Base-by-base conservation (phyloP, 495 filamentous ascomycete species). In the Penicillium arizonense region DNA sequence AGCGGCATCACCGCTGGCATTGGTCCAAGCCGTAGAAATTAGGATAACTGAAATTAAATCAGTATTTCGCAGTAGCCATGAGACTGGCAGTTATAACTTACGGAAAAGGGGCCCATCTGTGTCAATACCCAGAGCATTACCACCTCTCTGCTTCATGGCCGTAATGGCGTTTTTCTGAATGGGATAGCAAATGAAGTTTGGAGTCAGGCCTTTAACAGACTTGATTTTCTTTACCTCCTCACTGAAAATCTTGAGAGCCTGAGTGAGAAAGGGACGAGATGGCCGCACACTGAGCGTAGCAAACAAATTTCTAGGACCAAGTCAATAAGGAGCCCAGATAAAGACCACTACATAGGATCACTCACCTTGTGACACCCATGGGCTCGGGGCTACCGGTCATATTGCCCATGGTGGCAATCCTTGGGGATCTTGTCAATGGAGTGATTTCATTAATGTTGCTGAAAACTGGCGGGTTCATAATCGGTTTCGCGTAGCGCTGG, bases 111-210 rank as follows among this genome's bases (percentile, higher is more conserved):
- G 58, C 13, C 56, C 56, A 12, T 61, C 52, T 4, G 44, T 13
- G 9, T 56, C 54, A 3, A 68, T 59, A 9, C 65, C 65, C 1
- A 68, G 38, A n/a, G 64, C 57, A 53, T 66, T 69, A 1, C 63
- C 65, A n/a, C 60, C 57, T 44, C 56, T 33, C 16, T 64, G 30
- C 32, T 52, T 57, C 53, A 55, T 55, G 4, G 44, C 53, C 20
- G 30, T 30, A 13, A 57, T 57, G 30, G 53, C 61, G 20, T 46
- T 55, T 8, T 34, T 18, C 12, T 47, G 47, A 1, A 64, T 8
- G 1, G 57, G 45, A 16, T 64, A 53, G 41, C 14, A 49, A 45
- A 60, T 56, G 14, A 62, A 44, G 24, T 50, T 53, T n/a, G 54
- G 48, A 32, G 14, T 23, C 5, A 62, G 12, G 21, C 55, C 55